Evolutionary conservation across 169 alveolate genomes (phyloP).

Genomic region (Cryptosporidium ubiquitum): DNA sequence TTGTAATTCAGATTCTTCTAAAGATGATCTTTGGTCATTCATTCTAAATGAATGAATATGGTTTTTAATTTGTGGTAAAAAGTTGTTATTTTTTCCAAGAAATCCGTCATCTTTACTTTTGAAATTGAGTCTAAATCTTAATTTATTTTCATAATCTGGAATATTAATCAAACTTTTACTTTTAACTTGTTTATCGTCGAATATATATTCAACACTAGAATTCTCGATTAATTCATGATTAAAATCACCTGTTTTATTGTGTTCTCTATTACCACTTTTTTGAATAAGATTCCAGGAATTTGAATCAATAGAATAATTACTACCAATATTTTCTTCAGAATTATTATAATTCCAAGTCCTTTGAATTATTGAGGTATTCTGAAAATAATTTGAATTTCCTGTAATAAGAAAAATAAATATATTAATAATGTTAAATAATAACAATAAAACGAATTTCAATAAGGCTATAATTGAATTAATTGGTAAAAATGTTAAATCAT

Average conservation of each 20-base stretch:
- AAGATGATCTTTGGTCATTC: constrained; percentile 60
- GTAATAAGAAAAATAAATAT: constrained; percentile 6
- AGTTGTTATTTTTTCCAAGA: constrained; percentile 31
- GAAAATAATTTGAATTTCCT: background rate
- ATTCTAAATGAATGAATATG: constrained; percentile 33
- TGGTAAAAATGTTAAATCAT: constrained; percentile 81
- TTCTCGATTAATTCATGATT: constrained; percentile 5
- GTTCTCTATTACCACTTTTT: background rate
- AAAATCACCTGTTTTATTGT: background rate
- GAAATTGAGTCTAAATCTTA: background rate
- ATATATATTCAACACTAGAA: constrained; percentile 41
- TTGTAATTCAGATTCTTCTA: constrained; percentile 51
- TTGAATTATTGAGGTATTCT: background rate
- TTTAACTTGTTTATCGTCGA: constrained; percentile 40
- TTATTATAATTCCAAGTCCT: background rate
- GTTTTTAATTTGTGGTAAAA: constrained; percentile 36
- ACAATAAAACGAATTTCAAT: constrained; percentile 7
- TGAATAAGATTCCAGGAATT: constrained; percentile 14
- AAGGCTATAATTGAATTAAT: constrained; percentile 60
- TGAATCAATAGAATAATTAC: background rate
- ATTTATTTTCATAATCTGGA: background rate
- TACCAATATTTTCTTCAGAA: background rate
- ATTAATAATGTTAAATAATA: background rate
- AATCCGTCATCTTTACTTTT: constrained; percentile 59
- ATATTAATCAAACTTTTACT: constrained; percentile 40